These are phyloP conservation scores for Urochloa ruziziensis DNA, from an alignment of 176 grass and related monocot species.

Conservation along the genomic window DNA sequence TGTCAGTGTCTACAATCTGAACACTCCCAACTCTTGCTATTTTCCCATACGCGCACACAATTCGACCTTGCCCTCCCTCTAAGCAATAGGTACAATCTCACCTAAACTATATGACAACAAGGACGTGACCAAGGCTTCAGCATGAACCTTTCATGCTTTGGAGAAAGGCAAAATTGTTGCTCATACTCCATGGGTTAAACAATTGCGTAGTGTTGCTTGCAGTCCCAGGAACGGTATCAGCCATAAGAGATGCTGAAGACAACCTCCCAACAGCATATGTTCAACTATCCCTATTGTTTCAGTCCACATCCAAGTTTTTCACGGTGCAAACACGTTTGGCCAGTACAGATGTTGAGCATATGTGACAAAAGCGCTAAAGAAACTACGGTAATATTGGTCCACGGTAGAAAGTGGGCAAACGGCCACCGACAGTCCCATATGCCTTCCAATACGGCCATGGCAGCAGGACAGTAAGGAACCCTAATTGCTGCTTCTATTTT, in stretches of 20 bases:
- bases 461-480: slow-evolving; percentile 29
- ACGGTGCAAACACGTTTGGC: neutral
- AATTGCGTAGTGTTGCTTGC: slow-evolving; percentile 47
- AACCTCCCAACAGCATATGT: slow-evolving; percentile 19
- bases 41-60: neutral
- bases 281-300: neutral
- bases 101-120: neutral
- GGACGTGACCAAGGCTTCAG: slow-evolving; percentile 15
- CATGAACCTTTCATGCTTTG: slow-evolving; percentile 5
- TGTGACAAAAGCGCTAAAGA: neutral
- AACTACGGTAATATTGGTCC: neutral
- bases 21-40: neutral
- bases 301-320: neutral
- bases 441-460: neutral
- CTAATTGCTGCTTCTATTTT: slow-evolving; percentile 37
- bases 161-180: slow-evolving; percentile 16
- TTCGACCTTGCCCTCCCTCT: neutral
- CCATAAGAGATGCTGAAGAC: slow-evolving; percentile 21
- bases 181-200: slow-evolving; percentile 21
- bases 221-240: slow-evolving; percentile 30
- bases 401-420: slow-evolving; percentile 28
- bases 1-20: neutral
- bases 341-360: neutral
- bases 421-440: slow-evolving; percentile 49
- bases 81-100: neutral